Base-by-base conservation (phyloP, 805 yeast genomes). In the Cyberlindnera suaveolens region DNA sequence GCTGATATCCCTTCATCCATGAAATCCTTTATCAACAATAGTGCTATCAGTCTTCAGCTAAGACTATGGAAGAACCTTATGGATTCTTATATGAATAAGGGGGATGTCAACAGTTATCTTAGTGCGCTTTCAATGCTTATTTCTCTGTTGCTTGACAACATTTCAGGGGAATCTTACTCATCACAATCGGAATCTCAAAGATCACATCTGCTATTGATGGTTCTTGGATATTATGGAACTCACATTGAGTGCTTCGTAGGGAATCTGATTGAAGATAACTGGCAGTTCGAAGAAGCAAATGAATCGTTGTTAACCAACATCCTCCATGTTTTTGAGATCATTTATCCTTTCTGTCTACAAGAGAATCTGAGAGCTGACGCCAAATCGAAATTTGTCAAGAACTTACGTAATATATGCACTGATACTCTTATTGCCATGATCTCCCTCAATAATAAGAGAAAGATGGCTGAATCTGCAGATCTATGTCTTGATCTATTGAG, bases 41-140 rank as follows among this genome's bases (percentile, higher is more conserved):
- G 95, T 0, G 77, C 93, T 0, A 66, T 83, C 18, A 82, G 77
- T 18, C 72, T 88, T 57, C 77, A 76, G 43, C 64, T 89, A 32
- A 80, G 81, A 42, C 63, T 93, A 3, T 90, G 97, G 95, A 77
- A 76, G 29, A 71, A 83, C 19, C 65, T 90, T 15, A 70, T 87
- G 38, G 77, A 74, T 48, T 72, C 73, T 43, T 85, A 83, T 52
- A 57, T 62, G 13, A 57, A 56, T 3, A 53, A 41, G 7, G 29
- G 46, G 1, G 54, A 64, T 18, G 34, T 62, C 3, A 60, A 60
- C 0, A 67, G 71, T 19, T 68, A 72, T 30, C 66, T 71, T 33
- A 50, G 54, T 15, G 80, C 85, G 0, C 74, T 82, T 49, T 77
- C 75, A 36, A 67, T 66, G 23, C 75, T 77, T 13, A 45, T 87